Conservation (phyloP, 2,329 filamentous ascomycete species). For the Pezicula radicicola region DNA sequence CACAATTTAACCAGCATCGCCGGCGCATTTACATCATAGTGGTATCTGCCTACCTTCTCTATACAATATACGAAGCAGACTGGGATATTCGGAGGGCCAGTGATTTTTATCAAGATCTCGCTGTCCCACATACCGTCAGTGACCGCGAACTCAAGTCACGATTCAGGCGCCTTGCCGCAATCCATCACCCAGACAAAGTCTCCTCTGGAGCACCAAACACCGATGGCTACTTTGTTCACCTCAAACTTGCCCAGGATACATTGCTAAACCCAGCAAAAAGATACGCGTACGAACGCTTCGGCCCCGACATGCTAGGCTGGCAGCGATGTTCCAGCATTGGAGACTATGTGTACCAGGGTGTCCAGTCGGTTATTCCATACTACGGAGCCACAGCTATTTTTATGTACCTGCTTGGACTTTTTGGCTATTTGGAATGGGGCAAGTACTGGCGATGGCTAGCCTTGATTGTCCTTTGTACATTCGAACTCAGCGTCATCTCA, state of each 20-base stretch:
- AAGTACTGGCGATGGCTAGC: slow-evolving; percentile 64
- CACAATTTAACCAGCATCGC: slow-evolving; percentile 69
- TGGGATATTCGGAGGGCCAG: slow-evolving; percentile 68
- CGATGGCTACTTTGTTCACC: slow-evolving; percentile 67
- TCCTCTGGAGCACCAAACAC: slow-evolving; percentile 22
- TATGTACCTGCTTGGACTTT: slow-evolving; percentile 58
- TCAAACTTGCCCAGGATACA: slow-evolving; percentile 81
- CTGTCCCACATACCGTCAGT: slow-evolving; percentile 63
- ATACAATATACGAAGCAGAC: slow-evolving; percentile 92
- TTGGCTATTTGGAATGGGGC: slow-evolving; percentile 67
- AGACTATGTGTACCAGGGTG: slow-evolving; percentile 70
- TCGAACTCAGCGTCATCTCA: slow-evolving; percentile 56
- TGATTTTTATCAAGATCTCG: slow-evolving; percentile 78
- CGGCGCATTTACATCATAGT: slow-evolving; percentile 81
- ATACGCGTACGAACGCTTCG: slow-evolving; percentile 89
- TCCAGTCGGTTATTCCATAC: slow-evolving; percentile 57
- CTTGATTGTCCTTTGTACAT: slow-evolving; percentile 48
- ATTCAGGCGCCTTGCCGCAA: slow-evolving; percentile 72
- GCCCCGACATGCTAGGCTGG: slow-evolving; percentile 68
- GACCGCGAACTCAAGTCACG: slow-evolving; percentile 79
- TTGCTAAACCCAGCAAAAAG: slow-evolving; percentile 72
- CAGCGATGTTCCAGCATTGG: slow-evolving; percentile 62
- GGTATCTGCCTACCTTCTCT: slow-evolving; percentile 78
- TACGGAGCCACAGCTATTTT: slow-evolving; percentile 55
- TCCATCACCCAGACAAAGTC: slow-evolving; percentile 82